phyloP scores from a whole-genome alignment of 2,329 filamentous ascomycete genomes.

The Chaetomiaceae sp. region DNA sequence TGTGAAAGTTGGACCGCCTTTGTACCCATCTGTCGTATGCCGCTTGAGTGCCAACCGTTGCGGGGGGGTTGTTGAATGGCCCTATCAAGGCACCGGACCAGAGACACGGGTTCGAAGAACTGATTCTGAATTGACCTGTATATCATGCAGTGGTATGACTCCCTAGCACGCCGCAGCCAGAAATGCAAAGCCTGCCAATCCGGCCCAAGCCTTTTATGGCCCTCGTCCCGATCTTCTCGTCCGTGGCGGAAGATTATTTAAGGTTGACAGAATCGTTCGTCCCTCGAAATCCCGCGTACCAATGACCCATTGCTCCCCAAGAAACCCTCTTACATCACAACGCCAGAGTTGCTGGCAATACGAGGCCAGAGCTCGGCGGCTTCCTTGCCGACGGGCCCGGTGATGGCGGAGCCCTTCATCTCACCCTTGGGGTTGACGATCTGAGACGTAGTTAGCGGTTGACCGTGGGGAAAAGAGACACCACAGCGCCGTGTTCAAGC shows the following conservation, averaged over 20 bases:
- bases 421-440: slow-evolving; percentile 99
- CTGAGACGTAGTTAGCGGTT: slow-evolving; percentile 47
- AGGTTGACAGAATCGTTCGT: slow-evolving; percentile 27
- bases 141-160: slow-evolving; percentile 36
- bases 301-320: slow-evolving; percentile 22
- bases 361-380: slow-evolving; percentile 99
- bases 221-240: slow-evolving; percentile 24
- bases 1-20: too few relatives aligned
- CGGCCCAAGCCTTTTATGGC: slow-evolving; percentile 29
- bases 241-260: slow-evolving; percentile 23
- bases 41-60: too few relatives aligned
- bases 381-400: slow-evolving; percentile 98
- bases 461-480: neutral
- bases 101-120: slow-evolving; percentile 26
- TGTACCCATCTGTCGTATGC: too few relatives aligned
- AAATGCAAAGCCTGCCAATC: slow-evolving; percentile 35
- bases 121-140: slow-evolving; percentile 31
- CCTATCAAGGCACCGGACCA: neutral
- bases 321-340: slow-evolving; percentile 84
- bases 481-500: neutral
- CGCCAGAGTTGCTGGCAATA: slow-evolving; percentile 99
- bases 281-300: slow-evolving; percentile 26
- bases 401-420: slow-evolving; percentile 99
- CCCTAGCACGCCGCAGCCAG: slow-evolving; percentile 33
- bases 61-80: too few relatives aligned